These are phyloP conservation scores for Prasinococcaceae sp. DNA, from an alignment of 139 green algal species.

Conservation along the genomic window DNA sequence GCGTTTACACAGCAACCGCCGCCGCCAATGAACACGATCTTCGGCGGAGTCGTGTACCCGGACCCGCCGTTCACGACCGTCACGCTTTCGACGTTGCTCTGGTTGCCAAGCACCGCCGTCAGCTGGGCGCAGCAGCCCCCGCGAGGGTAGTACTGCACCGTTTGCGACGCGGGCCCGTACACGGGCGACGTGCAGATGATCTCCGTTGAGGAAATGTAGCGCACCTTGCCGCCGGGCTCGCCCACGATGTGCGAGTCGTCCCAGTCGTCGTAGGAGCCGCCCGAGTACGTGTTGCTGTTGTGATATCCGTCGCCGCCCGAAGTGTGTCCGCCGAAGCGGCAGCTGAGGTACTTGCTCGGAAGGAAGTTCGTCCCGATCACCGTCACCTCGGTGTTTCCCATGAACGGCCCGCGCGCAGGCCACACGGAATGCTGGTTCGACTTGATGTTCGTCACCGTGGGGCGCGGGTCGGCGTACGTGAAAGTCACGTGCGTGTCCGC, in stretches of 20 bases:
- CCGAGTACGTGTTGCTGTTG: background rate
- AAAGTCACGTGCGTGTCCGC: background rate
- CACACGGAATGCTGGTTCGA: constrained; percentile 4
- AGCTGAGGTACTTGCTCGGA: constrained; percentile 10
- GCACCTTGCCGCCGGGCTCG: constrained; percentile 1
- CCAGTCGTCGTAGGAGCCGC: background rate
- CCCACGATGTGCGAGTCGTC: constrained; percentile 12
- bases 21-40: constrained; percentile 1
- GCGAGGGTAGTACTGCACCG: background rate
- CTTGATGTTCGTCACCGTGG: constrained; percentile 7
- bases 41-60: background rate
- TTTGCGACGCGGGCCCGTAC: constrained; percentile 1
- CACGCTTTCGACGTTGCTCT: background rate
- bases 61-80: background rate
- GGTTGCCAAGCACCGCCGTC: background rate
- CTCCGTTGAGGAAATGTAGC: constrained; percentile 10
- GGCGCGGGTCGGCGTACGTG: background rate
- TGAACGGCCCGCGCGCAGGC: constrained; percentile 11
- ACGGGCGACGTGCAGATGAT: constrained; percentile 11
- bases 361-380: constrained; percentile 15
- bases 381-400: constrained; percentile 11
- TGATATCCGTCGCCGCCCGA: too few relatives aligned
- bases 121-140: background rate
- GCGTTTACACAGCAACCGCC: background rate
- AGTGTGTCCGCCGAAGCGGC: constrained; percentile 8